These are phyloP conservation scores for Cephaloascus fragrans DNA, from an alignment of 805 yeast genomes.

Conservation along the genomic window DNA sequence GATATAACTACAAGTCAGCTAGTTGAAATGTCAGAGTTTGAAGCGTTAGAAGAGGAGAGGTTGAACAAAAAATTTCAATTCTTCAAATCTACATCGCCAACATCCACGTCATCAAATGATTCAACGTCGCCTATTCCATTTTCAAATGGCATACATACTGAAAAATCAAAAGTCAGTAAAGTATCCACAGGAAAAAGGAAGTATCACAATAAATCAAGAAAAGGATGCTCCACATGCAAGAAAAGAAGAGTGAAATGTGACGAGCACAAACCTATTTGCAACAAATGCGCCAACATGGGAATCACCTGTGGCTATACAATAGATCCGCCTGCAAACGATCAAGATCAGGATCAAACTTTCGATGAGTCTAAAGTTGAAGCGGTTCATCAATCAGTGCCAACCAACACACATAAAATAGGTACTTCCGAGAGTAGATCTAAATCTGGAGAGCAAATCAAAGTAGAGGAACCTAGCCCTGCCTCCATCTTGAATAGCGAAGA, in stretches of 20 bases:
- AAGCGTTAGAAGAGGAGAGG: too few relatives aligned
- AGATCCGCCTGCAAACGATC: slow-evolving; percentile 8
- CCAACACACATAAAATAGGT: too few relatives aligned
- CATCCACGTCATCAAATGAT: too few relatives aligned
- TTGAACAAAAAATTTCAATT: too few relatives aligned
- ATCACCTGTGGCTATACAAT: slow-evolving; percentile 58
- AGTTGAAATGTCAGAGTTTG: too few relatives aligned
- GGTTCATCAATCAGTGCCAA: not conserved
- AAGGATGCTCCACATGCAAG: slow-evolving; percentile 87
- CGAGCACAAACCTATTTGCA: slow-evolving; percentile 71
- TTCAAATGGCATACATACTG: not conserved
- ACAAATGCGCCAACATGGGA: slow-evolving; percentile 71
- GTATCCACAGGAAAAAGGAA: slow-evolving; percentile 62
- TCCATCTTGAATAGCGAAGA: too few relatives aligned
- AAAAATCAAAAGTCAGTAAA: not conserved
- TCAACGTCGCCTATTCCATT: too few relatives aligned
- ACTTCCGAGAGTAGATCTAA: not conserved
- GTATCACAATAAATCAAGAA: slow-evolving; percentile 81
- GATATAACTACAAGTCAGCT: too few relatives aligned
- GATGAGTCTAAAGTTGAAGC: not conserved
- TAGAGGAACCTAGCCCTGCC: too few relatives aligned
- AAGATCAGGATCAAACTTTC: not conserved
- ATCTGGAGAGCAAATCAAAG: too few relatives aligned
- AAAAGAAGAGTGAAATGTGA: slow-evolving; percentile 89
- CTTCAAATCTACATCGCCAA: too few relatives aligned